phyloP scores from a whole-genome alignment of 345 rosid genomes.

The Brassica incana region DNA sequence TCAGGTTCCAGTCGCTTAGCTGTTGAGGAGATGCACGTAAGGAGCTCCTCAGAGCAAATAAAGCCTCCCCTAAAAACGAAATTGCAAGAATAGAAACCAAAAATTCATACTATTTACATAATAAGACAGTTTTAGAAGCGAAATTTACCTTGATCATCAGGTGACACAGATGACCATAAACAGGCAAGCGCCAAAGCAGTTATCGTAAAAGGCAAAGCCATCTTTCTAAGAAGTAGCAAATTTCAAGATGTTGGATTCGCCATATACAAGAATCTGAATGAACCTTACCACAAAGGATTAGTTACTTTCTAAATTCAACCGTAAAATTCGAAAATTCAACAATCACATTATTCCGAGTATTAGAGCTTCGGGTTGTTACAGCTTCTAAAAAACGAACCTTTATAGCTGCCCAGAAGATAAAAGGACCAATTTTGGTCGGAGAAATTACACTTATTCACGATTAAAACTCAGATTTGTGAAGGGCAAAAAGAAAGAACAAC shows the following conservation, averaged over 20 bases:
- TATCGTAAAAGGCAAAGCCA: slow-evolving; percentile 48
- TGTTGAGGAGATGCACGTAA: slow-evolving; percentile 52
- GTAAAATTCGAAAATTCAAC: too few relatives aligned
- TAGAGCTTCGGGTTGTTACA: not conserved
- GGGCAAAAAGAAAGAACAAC: not conserved
- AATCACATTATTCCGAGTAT: too few relatives aligned
- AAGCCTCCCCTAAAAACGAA: slow-evolving; percentile 62
- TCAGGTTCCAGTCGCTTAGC: slow-evolving; percentile 76
- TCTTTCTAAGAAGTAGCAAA: slow-evolving; percentile 28
- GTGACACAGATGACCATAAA: slow-evolving; percentile 52
- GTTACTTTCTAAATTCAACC: not conserved
- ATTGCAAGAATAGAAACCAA: slow-evolving; percentile 9
- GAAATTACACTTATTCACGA: not conserved
- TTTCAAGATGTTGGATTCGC: not conserved
- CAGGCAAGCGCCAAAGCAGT: slow-evolving; percentile 45
- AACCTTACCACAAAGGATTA: not conserved
- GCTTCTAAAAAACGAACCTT: slow-evolving; percentile 25
- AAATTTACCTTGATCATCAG: slow-evolving; percentile 76
- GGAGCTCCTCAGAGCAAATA: slow-evolving; percentile 56
- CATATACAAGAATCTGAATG: slow-evolving; percentile 23
- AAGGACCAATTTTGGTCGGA: not conserved
- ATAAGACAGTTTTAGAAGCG: not conserved
- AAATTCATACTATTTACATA: not conserved
- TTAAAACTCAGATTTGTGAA: slow-evolving; percentile 21
- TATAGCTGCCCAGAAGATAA: not conserved